Conservation (phyloP, 352 stramenopile species). For the Thraustochytrium sp. region DNA sequence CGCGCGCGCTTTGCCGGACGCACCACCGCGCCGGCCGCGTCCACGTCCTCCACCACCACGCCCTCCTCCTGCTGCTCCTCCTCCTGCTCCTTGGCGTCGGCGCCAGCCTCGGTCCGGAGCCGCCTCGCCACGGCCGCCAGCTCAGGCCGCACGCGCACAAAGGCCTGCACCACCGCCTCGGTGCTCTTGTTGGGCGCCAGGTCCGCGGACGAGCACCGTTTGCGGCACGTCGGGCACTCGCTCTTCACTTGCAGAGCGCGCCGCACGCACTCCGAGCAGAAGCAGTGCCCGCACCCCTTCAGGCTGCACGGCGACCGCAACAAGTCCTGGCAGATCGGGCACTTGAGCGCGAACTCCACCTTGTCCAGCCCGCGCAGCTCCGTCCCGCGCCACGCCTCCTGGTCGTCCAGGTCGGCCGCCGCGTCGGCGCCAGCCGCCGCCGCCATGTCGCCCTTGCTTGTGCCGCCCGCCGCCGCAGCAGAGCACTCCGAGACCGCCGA, state of each 20-base stretch:
- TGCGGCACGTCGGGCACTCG: constrained; percentile 28
- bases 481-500: too few relatives aligned
- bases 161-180: not conserved
- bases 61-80: too few relatives aligned
- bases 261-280: constrained; percentile 16
- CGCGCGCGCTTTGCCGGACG: not conserved
- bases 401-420: too few relatives aligned
- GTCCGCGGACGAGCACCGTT: not conserved
- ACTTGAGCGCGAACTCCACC: not conserved
- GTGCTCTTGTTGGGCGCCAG: not conserved
- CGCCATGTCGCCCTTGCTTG: too few relatives aligned
- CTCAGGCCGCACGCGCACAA: not conserved
- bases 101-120: too few relatives aligned
- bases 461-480: too few relatives aligned
- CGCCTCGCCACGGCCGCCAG: not conserved
- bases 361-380: not conserved
- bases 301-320: not conserved
- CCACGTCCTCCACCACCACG: too few relatives aligned
- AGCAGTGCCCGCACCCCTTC: not conserved
- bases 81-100: too few relatives aligned
- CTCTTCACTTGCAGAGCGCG: not conserved
- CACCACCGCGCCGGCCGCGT: not conserved
- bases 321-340: constrained; percentile 26
- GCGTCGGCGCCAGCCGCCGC: too few relatives aligned
- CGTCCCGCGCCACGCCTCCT: too few relatives aligned